Percentiles rank a stretch among this genome's conserved stretches.
Conservation (phyloP, 805 yeast species). For the Lachancea cidri region DNA sequence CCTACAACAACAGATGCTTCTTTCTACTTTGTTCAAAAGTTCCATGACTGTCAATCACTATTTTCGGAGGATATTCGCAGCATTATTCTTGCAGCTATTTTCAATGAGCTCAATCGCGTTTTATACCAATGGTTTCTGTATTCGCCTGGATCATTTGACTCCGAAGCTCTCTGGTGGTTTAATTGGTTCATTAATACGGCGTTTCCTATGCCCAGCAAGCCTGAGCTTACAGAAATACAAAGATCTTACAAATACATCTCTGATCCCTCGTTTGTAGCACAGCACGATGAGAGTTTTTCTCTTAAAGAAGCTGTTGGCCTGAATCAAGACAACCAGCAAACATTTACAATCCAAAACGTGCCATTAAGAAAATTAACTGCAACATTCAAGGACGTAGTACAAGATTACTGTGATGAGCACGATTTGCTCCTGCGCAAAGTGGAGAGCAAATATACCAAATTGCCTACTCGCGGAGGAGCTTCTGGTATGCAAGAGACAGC, state of each 20-base stretch:
- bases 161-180: constrained; percentile 20
- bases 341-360: constrained; percentile 25
- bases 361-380: constrained; percentile 41
- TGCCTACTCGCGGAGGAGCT: constrained; percentile 34
- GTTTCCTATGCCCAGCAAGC: constrained; percentile 7
- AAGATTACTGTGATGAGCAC: constrained; percentile 49
- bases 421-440: constrained; percentile 34
- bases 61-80: constrained; percentile 12
- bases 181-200: constrained; percentile 17
- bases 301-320: constrained; percentile 9
- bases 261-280: constrained; percentile 10
- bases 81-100: constrained; percentile 11
- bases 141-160: constrained; percentile 8
- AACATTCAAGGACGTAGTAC: constrained; percentile 62
- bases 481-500: constrained; percentile 27
- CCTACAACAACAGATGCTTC: constrained; percentile 11
- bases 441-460: constrained; percentile 13
- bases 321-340: neutral
- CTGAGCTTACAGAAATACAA: constrained; percentile 13
- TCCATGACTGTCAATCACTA: constrained; percentile 12
- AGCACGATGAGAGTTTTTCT: constrained; percentile 20
- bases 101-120: constrained; percentile 22
- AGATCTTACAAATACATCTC: constrained; percentile 11
- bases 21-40: constrained; percentile 10
- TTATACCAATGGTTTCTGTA: constrained; percentile 24